These are phyloP conservation scores for Auricularia cornea DNA, from an alignment of 768 basidiomycete species.

Conservation along the genomic window DNA sequence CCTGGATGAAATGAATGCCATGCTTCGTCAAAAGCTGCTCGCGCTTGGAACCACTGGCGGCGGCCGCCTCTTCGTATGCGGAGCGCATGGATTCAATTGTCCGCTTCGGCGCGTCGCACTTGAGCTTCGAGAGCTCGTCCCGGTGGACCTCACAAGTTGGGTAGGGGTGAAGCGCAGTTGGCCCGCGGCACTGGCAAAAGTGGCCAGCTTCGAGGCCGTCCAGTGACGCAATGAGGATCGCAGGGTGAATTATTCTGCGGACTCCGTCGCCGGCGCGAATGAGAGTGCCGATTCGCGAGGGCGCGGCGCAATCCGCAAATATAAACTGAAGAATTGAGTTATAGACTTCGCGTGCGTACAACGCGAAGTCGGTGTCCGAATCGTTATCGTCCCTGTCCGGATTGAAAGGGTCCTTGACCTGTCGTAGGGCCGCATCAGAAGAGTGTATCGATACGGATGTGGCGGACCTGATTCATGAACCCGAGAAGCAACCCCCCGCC, in stretches of 20 bases:
- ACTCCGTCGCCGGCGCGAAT: constrained; percentile 16
- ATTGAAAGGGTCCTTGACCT: constrained; percentile 22
- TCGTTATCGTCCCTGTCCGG: constrained; percentile 11
- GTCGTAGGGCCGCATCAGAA: neutral
- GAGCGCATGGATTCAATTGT: constrained; percentile 12
- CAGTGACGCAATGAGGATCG: constrained; percentile 22
- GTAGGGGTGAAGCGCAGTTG: constrained; percentile 22
- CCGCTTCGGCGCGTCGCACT: neutral
- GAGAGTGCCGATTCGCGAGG: constrained; percentile 18
- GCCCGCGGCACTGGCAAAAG: constrained; percentile 18
- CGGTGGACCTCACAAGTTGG: constrained; percentile 22
- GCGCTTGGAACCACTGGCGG: constrained; percentile 7
- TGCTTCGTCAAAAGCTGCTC: constrained; percentile 15
- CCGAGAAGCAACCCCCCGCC: constrained; percentile 24
- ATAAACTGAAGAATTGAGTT: constrained; percentile 19
- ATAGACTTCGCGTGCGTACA: constrained; percentile 23
- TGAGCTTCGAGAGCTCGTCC: constrained; percentile 14
- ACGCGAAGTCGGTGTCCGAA: constrained; percentile 17
- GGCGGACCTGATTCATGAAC: constrained; percentile 21
- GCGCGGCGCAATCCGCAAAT: constrained; percentile 14
- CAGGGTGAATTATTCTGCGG: constrained; percentile 19
- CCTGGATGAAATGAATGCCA: constrained; percentile 18
- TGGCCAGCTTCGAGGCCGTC: constrained; percentile 24
- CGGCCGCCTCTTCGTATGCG: constrained; percentile 13
- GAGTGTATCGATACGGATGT: neutral